A percentile compares a stretch with the other conserved stretches of the same genome.
phyloP scores from a whole-genome alignment of 2,329 filamentous ascomycete species.

The Talaromyces sp. region DNA sequence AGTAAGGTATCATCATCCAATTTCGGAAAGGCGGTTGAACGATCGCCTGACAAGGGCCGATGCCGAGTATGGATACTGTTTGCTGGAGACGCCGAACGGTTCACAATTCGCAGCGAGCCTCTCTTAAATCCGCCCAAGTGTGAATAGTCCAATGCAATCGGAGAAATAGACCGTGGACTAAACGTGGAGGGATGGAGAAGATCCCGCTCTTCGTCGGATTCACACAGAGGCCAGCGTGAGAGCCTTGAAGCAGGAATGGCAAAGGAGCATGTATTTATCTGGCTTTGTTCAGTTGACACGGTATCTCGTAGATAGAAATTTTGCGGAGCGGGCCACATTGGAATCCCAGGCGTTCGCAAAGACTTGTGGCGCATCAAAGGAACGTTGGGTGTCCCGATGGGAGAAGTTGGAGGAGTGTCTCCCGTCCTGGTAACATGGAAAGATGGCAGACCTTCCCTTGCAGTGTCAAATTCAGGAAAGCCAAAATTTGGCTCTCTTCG shows the following conservation, averaged over 20 bases:
- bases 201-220: slow-evolving; percentile 10
- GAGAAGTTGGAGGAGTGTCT: not conserved
- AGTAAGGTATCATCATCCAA: not conserved
- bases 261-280: slow-evolving; percentile 11
- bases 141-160: slow-evolving; percentile 28
- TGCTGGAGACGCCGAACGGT: slow-evolving; percentile 32
- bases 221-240: slow-evolving; percentile 17
- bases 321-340: slow-evolving; percentile 28
- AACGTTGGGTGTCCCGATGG: slow-evolving; percentile 15
- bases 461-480: slow-evolving; percentile 16
- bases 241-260: slow-evolving; percentile 1
- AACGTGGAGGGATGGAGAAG: slow-evolving; percentile 10
- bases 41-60: not conserved
- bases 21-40: not conserved
- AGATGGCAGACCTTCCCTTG: not conserved
- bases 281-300: slow-evolving; percentile 21
- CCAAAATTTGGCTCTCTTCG: slow-evolving; percentile 19
- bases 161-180: slow-evolving; percentile 21
- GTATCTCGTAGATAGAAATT: slow-evolving; percentile 16
- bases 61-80: slow-evolving; percentile 28
- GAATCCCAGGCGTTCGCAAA: slow-evolving; percentile 30
- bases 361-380: slow-evolving; percentile 34
- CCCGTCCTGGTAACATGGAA: slow-evolving; percentile 22
- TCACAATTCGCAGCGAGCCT: slow-evolving; percentile 36
- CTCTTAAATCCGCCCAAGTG: slow-evolving; percentile 35